These are phyloP conservation scores for Lathyrus oleraceus DNA, from an alignment of 306 rosid genomes.

Conservation along the genomic window DNA sequence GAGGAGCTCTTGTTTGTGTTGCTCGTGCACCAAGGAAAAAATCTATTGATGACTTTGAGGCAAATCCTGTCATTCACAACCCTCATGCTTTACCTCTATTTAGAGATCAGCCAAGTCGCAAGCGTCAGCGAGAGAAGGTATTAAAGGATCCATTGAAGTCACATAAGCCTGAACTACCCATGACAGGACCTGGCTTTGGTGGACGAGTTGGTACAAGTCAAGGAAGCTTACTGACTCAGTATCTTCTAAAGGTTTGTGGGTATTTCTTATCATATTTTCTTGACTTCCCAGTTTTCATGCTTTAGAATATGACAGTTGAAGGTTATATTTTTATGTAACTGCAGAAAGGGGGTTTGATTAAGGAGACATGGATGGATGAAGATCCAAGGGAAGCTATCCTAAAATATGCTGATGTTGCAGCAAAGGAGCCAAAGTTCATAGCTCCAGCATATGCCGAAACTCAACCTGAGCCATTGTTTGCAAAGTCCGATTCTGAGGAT, in stretches of 20 bases:
- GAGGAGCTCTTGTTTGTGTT: constrained; percentile 97
- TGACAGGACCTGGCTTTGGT: constrained; percentile 95
- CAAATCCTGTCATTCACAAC: constrained; percentile 87
- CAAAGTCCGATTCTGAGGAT: constrained; percentile 90
- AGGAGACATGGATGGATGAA: constrained; percentile 99
- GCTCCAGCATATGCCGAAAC: constrained; percentile 97
- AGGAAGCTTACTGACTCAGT: constrained; percentile 96
- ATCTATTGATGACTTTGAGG: constrained; percentile 84
- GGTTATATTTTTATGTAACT: constrained; percentile 35
- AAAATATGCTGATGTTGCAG: constrained; percentile 89
- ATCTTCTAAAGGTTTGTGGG: constrained; percentile 73
- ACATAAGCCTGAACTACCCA: constrained; percentile 95
- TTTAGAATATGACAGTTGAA: constrained; percentile 19
- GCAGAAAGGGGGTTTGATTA: constrained; percentile 96
- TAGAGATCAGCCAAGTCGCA: constrained; percentile 93
- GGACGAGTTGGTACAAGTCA: constrained; percentile 86
- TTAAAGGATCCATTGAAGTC: constrained; percentile 92
- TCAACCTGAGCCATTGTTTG: constrained; percentile 86
- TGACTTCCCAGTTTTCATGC: background rate
- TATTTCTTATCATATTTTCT: background rate
- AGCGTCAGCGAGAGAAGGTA: constrained; percentile 81
- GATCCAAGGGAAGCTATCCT: constrained; percentile 98
- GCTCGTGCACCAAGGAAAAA: constrained; percentile 94
- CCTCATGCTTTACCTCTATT: constrained; percentile 92
- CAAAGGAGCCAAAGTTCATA: constrained; percentile 81